Evolutionary conservation across 495 filamentous ascomycete species (phyloP), one percentile per base, ranked within the genome.

Genomic region (Penicillium soppii): DNA sequence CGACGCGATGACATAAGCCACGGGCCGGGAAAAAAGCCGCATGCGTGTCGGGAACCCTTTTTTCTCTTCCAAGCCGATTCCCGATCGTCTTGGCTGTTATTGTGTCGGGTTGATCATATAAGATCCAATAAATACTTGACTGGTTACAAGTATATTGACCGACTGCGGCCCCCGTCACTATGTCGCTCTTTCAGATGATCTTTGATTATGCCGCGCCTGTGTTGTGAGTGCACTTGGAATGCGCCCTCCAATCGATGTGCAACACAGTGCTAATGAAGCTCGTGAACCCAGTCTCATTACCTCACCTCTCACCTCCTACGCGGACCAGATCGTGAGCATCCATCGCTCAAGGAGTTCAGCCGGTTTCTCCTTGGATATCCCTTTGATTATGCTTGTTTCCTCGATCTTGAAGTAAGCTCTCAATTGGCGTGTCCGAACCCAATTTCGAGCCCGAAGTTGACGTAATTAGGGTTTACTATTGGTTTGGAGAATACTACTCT

Each of bases 371-470:
- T 69, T 85, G 36, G 88, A 98, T 65, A 98, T 96, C 38, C 95
- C 94, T 5, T 68, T 97, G 53, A 98, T 98, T 56, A 98, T 98
- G 94, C 89, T 98, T 22, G 83, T 95, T 36, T 88, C 94, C 12
- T 96, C 91, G 8, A 84, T 97, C 46, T 72, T 96, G 22, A 94
- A 95, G 87, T 95, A 72, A 59, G 82, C 65, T 25, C 39, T 33
- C 32, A 36, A 9, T 29, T 44, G 16, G 43, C 35, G 40, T 26
- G 36, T 35, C 12, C 5, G 19, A 32, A 26, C 4, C 21, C 9
- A 13, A 13, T n/a, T 12, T n/a, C 0, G 15, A 15, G 23, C 7
- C 13, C 9, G 22, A 19, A 23, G n/a, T 21, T 53, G 26, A 21
- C 23, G 20, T 20, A 7, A 6, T 53, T 60, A 92, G 89, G 72